Percentiles rank a stretch among this genome's conserved stretches.
phyloP scores from a whole-genome alignment of 1,139 yeast genomes.

The Taphrina betulina region DNA sequence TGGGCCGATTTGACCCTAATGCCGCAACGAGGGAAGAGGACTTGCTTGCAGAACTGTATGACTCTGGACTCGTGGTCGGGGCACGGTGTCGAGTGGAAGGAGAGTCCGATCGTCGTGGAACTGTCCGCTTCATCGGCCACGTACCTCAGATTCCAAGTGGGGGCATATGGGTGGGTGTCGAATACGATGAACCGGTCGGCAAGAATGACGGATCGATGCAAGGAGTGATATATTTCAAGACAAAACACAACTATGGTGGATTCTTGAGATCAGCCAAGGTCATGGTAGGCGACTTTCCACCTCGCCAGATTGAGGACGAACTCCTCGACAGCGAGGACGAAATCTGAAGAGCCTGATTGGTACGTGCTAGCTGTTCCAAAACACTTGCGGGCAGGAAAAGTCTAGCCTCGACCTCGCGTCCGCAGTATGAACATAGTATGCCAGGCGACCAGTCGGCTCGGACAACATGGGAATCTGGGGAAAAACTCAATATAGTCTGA shows the following conservation, averaged over 20 bases:
- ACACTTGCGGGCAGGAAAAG: too few species aligned
- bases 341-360: slow-evolving; percentile 21
- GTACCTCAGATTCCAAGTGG: slow-evolving; percentile 53
- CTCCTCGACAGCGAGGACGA: slow-evolving; percentile 42
- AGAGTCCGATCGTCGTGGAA: slow-evolving; percentile 59
- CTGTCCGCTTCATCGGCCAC: slow-evolving; percentile 64
- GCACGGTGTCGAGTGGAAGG: slow-evolving; percentile 48
- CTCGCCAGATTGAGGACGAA: slow-evolving; percentile 38
- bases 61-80: slow-evolving; percentile 45
- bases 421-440: too few species aligned
- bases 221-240: slow-evolving; percentile 62
- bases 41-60: slow-evolving; percentile 38
- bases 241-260: slow-evolving; percentile 53
- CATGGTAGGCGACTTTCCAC: slow-evolving; percentile 47
- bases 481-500: too few species aligned
- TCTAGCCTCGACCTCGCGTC: too few species aligned
- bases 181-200: slow-evolving; percentile 62
- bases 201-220: slow-evolving; percentile 76
- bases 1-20: slow-evolving; percentile 72
- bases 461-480: too few species aligned
- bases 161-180: slow-evolving; percentile 72
- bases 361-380: too few species aligned
- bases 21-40: slow-evolving; percentile 42
- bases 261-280: slow-evolving; percentile 46
- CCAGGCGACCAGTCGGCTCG: too few species aligned